These are phyloP conservation scores for Cornus kousa DNA, from an alignment of 148 eudicot genomes.

Conservation along the genomic window DNA sequence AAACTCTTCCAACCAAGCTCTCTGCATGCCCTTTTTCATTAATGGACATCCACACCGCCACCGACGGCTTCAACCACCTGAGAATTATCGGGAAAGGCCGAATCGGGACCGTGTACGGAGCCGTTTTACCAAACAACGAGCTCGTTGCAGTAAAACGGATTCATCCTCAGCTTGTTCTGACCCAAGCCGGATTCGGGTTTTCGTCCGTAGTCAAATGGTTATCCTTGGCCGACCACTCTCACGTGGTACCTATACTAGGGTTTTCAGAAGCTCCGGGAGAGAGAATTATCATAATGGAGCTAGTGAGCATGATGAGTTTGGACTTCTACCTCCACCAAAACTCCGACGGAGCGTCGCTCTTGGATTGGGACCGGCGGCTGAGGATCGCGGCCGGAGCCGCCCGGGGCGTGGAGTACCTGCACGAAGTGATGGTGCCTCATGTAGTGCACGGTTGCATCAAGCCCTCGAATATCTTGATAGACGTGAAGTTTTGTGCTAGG, in stretches of 20 bases:
- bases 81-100: slow-evolving; percentile 72
- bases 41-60: slow-evolving; percentile 61
- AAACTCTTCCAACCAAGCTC: slow-evolving; percentile 20
- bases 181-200: slow-evolving; percentile 58
- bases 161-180: slow-evolving; percentile 63
- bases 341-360: slow-evolving; percentile 32
- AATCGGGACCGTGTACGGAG: slow-evolving; percentile 72
- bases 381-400: slow-evolving; percentile 67
- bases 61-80: slow-evolving; percentile 66
- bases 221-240: slow-evolving; percentile 62
- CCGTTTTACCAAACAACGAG: slow-evolving; percentile 45
- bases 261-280: slow-evolving; percentile 87
- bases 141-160: slow-evolving; percentile 64
- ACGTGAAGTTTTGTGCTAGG: slow-evolving; percentile 56
- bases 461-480: slow-evolving; percentile 73
- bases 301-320: slow-evolving; percentile 60
- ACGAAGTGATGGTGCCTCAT: slow-evolving; percentile 68
- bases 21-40: slow-evolving; percentile 35
- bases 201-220: slow-evolving; percentile 54
- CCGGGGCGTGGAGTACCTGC: slow-evolving; percentile 78
- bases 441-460: slow-evolving; percentile 79
- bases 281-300: slow-evolving; percentile 68
- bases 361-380: slow-evolving; percentile 66
- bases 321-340: slow-evolving; percentile 63
- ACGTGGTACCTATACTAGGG: slow-evolving; percentile 71